These are phyloP conservation scores for Cicer chorassanicum DNA, from an alignment of 306 rosid genomes.

Conservation along the genomic window DNA sequence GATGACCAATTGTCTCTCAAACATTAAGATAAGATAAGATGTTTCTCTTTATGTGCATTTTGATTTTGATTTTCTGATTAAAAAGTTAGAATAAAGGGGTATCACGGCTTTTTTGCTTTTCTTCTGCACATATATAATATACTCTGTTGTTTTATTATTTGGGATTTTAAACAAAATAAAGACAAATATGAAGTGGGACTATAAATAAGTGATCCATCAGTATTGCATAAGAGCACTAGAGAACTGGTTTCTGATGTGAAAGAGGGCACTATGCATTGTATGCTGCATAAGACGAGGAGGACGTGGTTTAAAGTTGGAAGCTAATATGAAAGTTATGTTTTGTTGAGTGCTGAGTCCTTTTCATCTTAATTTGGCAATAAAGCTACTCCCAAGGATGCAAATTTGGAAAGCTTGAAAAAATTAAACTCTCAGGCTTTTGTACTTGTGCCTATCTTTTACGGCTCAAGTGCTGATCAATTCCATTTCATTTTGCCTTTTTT, in stretches of 20 bases:
- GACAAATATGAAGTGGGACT: not conserved
- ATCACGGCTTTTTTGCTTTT: not conserved
- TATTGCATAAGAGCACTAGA: not conserved
- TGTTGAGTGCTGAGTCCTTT: conserved; percentile 1
- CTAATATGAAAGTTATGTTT: not conserved
- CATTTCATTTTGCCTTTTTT: too few relatives aligned
- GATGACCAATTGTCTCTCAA: conserved; percentile 28
- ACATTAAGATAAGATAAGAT: conserved; percentile 10
- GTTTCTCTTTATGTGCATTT: not conserved
- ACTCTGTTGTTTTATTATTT: not conserved
- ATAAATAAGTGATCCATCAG: conserved; percentile 11
- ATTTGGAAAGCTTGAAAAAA: not conserved
- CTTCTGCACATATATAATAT: not conserved
- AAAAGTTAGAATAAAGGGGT: conserved; percentile 35
- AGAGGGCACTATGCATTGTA: not conserved
- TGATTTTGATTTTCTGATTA: not conserved
- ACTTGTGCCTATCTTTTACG: not conserved
- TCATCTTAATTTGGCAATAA: conserved; percentile 9
- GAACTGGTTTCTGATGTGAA: conserved; percentile 8
- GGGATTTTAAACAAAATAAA: not conserved
- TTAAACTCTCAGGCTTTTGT: not conserved
- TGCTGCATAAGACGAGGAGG: not conserved
- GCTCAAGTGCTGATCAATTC: not conserved
- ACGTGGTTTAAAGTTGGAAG: not conserved
- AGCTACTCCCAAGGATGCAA: not conserved